Evolutionary conservation across 768 basidiomycete genomes (phyloP).

Genomic region (Boletus pseudopeckii): DNA sequence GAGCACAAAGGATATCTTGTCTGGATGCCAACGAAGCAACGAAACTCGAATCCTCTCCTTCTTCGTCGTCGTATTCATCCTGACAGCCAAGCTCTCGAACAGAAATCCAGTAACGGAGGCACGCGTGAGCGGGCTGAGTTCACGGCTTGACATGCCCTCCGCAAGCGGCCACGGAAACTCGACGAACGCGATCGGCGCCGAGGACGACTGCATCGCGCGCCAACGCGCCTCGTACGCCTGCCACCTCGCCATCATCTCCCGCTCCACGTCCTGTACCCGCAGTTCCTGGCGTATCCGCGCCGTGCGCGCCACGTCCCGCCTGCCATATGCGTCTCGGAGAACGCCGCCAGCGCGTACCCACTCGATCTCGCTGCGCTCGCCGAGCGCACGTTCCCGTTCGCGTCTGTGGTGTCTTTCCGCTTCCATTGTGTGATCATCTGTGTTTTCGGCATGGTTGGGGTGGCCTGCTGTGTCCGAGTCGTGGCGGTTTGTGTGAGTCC

Average conservation of each 20-base stretch:
- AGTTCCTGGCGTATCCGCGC: constrained; percentile 47
- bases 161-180: constrained; percentile 65
- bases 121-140: constrained; percentile 35
- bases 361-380: constrained; percentile 48
- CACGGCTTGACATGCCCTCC: constrained; percentile 10
- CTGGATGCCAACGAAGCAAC: constrained; percentile 66
- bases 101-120: constrained; percentile 49
- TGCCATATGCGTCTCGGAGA: constrained; percentile 48
- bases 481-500: not conserved
- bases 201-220: constrained; percentile 36
- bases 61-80: constrained; percentile 38
- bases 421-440: not conserved
- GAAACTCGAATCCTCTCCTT: constrained; percentile 58
- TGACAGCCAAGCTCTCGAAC: constrained; percentile 41
- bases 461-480: not conserved
- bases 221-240: constrained; percentile 53
- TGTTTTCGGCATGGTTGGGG: not conserved
- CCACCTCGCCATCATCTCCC: constrained; percentile 41
- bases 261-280: constrained; percentile 42
- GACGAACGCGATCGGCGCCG: constrained; percentile 37
- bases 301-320: constrained; percentile 49
- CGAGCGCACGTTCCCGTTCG: constrained; percentile 39
- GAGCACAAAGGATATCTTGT: constrained; percentile 52
- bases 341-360: constrained; percentile 61
- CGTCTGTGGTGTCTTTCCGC: constrained; percentile 19